phyloP scores from a whole-genome alignment of 768 basidiomycete species.

The Leccinellum rugosiceps region DNA sequence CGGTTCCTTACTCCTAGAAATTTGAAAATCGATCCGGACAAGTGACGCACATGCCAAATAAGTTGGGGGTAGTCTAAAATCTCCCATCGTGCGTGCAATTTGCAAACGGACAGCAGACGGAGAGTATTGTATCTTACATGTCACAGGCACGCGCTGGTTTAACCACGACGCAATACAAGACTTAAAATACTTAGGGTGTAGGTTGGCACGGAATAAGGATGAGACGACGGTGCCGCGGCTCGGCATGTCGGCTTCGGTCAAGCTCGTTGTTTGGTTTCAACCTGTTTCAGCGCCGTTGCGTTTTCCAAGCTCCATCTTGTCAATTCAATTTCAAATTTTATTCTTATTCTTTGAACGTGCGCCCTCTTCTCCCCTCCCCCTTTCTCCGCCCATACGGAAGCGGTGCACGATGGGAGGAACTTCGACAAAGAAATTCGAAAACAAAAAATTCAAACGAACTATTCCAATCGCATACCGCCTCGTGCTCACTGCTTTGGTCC shows the following conservation, averaged over 20 bases:
- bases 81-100: too few species aligned
- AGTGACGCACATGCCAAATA: neutral
- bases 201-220: too few species aligned
- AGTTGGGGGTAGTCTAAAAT: too few species aligned
- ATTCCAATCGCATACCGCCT: too few species aligned
- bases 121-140: neutral
- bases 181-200: too few species aligned
- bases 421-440: neutral
- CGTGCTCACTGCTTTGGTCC: neutral
- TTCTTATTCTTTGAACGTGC: neutral
- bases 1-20: neutral
- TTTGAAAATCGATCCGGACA: neutral
- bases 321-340: neutral
- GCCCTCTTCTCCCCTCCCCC: neutral
- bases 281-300: too few species aligned
- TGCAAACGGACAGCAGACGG: neutral
- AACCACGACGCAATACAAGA: too few species aligned
- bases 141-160: too few species aligned
- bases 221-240: neutral
- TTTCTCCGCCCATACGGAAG: neutral
- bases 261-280: neutral
- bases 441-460: too few species aligned
- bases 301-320: neutral
- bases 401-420: neutral
- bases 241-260: neutral